phyloP scores from a whole-genome alignment of 768 basidiomycete genomes.

The Hypholoma sublateritium region DNA sequence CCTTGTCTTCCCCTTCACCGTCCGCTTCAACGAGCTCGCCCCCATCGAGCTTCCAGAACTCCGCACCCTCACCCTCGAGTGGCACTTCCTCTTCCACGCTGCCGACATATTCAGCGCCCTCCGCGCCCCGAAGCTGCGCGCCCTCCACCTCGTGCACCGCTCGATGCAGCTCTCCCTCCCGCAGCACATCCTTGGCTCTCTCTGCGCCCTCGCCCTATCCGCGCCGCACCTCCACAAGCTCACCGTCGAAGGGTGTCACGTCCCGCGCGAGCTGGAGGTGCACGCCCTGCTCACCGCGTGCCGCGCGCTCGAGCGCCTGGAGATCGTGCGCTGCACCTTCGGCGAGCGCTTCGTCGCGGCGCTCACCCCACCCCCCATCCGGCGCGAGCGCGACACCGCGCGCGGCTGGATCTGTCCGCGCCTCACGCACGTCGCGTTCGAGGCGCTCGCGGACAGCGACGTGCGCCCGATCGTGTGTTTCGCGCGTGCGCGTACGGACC shows the following conservation, averaged over 20 bases:
- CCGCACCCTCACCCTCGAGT: constrained; percentile 12
- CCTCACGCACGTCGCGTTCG: constrained; percentile 12
- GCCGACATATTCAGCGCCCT: constrained; percentile 15
- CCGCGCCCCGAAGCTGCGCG: constrained; percentile 14
- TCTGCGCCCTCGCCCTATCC: constrained; percentile 14
- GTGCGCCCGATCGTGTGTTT: constrained; percentile 15
- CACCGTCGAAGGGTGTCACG: constrained; percentile 14
- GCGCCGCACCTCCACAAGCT: constrained; percentile 10
- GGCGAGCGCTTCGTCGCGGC: constrained; percentile 12
- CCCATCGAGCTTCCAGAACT: constrained; percentile 17
- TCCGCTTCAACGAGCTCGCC: background rate
- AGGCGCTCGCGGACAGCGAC: constrained; percentile 12
- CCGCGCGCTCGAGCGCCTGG: constrained; percentile 9
- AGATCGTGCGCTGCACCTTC: constrained; percentile 10
- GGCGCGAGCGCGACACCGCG: background rate
- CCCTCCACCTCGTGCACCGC: constrained; percentile 12
- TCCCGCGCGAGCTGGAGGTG: constrained; percentile 8
- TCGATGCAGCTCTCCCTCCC: constrained; percentile 8
- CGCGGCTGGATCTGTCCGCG: constrained; percentile 14
- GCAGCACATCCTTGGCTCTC: constrained; percentile 3
- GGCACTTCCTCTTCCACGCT: constrained; percentile 15
- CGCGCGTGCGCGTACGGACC: constrained; percentile 10
- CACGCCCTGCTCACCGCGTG: constrained; percentile 8
- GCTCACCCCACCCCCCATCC: constrained; percentile 3
- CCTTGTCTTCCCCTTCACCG: constrained; percentile 17